Evolutionary conservation across 2,329 filamentous ascomycete genomes (phyloP), one percentile per base, ranked within the genome.

Genomic region (Phaeosphaeriaceae sp.): DNA sequence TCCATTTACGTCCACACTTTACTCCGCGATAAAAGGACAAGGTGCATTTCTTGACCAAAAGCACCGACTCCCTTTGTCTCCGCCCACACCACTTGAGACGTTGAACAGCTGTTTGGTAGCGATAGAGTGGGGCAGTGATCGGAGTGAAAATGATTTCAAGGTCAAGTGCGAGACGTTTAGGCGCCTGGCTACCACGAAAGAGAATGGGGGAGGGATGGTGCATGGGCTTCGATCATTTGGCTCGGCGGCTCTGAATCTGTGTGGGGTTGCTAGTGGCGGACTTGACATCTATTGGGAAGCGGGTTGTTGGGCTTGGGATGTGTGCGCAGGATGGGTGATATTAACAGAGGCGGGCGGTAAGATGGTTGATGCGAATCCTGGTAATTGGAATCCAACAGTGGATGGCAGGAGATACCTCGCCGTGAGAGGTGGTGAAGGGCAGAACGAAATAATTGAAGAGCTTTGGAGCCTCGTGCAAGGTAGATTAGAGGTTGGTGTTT

Each of bases 291-390:
- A 90, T 70, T 93, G 89, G 89, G 89, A 93, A 74, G 88, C 87
- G 30, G 89, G 90, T 0, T 91, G 88, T 72, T 93, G 88, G 83
- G 88, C 89, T 1, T 93, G 89, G 89, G 89, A 93, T 70, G 89
- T 93, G 2, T 90, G 87, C 66, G 90, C 90, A 4, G 89, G 86
- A 0, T 92, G 89, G 89, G 85, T 87, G 49, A 87, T 93, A 52
- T 75, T 93, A 20, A 76, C 77, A 23, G 89, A 93, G 76, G 87
- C 89, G 0, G 90, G 89, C 0, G 89, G 89, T 0, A 77, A 83
- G 42, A 84, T 93, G 77, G 87, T 82, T 6, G 81, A 87, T 66
- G 88, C 85, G 4, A 92, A 92, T 68, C 85, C 87, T 0, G 89
- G 88, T 0, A 81, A 83, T 46, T 92, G 88, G 89, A 68, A 81